Evolutionary conservation across 2,329 filamentous ascomycete genomes (phyloP).

Genomic region (Leptographium flavum): DNA sequence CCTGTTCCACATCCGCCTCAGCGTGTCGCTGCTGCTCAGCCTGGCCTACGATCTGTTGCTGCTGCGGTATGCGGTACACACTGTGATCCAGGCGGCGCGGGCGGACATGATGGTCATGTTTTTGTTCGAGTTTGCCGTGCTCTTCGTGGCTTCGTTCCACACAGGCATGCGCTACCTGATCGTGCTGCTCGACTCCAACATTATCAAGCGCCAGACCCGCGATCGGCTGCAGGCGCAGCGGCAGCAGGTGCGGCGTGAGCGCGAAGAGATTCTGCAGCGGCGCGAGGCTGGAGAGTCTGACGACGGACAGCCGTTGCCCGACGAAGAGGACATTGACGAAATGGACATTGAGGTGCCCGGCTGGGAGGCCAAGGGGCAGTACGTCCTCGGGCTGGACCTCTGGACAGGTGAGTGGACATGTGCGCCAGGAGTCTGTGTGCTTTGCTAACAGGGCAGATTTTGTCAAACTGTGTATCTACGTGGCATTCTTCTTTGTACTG

Average conservation of each 20-base stretch:
- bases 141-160: constrained; percentile 66
- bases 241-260: constrained; percentile 48
- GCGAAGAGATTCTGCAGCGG: constrained; percentile 34
- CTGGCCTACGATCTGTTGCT: constrained; percentile 68
- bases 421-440: neutral
- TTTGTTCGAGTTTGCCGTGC: constrained; percentile 87
- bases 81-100: constrained; percentile 74
- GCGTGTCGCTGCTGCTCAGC: constrained; percentile 64
- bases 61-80: constrained; percentile 66
- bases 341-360: constrained; percentile 91
- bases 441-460: constrained; percentile 45
- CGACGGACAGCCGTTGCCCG: constrained; percentile 24
- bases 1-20: constrained; percentile 74
- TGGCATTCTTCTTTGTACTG: constrained; percentile 85
- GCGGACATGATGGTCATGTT: constrained; percentile 99
- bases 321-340: constrained; percentile 65
- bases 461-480: constrained; percentile 77
- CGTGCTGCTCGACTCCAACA: constrained; percentile 60
- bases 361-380: constrained; percentile 93
- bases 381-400: constrained; percentile 78
- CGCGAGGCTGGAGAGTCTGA: constrained; percentile 22
- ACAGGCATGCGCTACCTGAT: constrained; percentile 68
- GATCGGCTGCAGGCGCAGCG: constrained; percentile 55
- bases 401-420: constrained; percentile 56
- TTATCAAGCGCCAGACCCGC: constrained; percentile 60